Evolutionary conservation across 2,329 filamentous ascomycete species (phyloP), one percentile per base, ranked within the genome.

Genomic region (Sclerotinia borealis): DNA sequence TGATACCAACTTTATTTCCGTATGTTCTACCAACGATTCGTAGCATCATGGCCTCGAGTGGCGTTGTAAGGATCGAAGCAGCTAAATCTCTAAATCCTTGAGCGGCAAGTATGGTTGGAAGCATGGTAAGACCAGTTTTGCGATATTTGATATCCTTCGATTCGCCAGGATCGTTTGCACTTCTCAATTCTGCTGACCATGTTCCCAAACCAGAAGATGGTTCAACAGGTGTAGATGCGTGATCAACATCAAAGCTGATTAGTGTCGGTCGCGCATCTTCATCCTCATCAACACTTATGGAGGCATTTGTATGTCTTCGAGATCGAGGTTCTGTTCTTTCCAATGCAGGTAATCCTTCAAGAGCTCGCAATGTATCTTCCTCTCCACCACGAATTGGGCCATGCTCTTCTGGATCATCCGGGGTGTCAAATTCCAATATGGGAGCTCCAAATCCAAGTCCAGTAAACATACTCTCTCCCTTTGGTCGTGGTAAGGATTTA

Each of bases 151-250:
- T 56, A 9, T 51, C 62, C 36, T 66, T 66, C n/a, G 68, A 64
- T 17, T 64, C 50, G 51, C 66, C 66, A n/a, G 68, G 67, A 22
- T 74, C 73, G 59, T 74, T 73, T 7, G 72, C 70, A 63, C 68
- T 74, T 45, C 73, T 66, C 22, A 75, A 63, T 56, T 75, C 73
- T n/a, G 74, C 74, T 17, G 73, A 75, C 71, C 73, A 75, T 2
- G 70, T 66, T 6, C 70, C 69, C 5, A 64, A 59, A 10, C 68
- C 61, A 45, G 58, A 63, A 19, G 71, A 68, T 19, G 67, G 59
- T 48, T 72, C 70, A 19, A 43, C 43, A 25, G 51, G 13, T 25
- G 61, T 50, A n/a, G 55, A 48, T 54, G 69, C 68, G 29, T 72
- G 67, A 60, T 75, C 72, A 1, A 75, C 73, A 64, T 75, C 73